These are phyloP conservation scores for Ampelomyces quisqualis DNA, from an alignment of 2,329 filamentous ascomycete genomes.

Conservation along the genomic window DNA sequence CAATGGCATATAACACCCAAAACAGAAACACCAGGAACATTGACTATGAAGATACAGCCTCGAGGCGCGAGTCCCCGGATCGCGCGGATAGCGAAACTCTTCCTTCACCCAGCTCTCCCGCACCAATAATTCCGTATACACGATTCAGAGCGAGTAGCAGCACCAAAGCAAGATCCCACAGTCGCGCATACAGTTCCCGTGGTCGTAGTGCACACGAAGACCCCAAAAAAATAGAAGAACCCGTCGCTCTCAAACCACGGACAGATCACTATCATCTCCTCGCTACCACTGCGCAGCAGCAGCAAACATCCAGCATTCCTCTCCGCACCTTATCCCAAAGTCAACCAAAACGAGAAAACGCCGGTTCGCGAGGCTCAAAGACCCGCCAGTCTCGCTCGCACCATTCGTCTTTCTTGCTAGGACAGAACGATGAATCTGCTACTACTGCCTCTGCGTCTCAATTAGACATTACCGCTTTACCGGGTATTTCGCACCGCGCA, in stretches of 20 bases:
- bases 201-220: not conserved
- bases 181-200: conserved; percentile 2
- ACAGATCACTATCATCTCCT: conserved; percentile 9
- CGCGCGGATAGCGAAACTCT: conserved; percentile 16
- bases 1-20: conserved; percentile 13
- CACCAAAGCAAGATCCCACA: conserved; percentile 2
- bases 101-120: conserved; percentile 12
- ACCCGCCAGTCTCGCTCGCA: conserved; percentile 9
- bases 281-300: not conserved
- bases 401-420: conserved; percentile 8
- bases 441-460: conserved; percentile 17
- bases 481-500: conserved; percentile 22
- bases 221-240: conserved; percentile 6
- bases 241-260: conserved; percentile 9
- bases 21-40: conserved; percentile 6
- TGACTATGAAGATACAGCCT: conserved; percentile 22
- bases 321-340: no score
- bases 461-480: conserved; percentile 33
- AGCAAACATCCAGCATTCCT: not conserved
- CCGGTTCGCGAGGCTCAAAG: conserved; percentile 8
- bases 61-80: conserved; percentile 26
- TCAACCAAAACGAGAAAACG: no score
- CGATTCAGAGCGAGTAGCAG: conserved; percentile 4
- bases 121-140: conserved; percentile 19
- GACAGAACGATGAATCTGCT: conserved; percentile 1